These are phyloP conservation scores for Globisporangium yorkense DNA, from an alignment of 352 stramenopile species.

Conservation along the genomic window DNA sequence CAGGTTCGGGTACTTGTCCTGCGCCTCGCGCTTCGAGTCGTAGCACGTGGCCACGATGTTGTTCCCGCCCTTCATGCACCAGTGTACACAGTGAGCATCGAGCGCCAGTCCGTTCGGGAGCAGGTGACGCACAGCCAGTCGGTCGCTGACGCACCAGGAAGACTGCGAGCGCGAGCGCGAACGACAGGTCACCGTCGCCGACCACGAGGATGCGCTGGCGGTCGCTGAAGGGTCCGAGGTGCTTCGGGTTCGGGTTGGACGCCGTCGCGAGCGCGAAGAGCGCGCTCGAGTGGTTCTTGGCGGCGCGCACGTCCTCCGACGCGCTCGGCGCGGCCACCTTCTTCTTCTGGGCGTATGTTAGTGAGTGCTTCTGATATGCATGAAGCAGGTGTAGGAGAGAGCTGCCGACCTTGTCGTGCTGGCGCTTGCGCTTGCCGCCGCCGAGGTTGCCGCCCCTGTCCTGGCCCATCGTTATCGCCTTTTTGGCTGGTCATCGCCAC, in stretches of 20 bases:
- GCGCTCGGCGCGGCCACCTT: constrained; percentile 9
- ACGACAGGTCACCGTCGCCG: constrained; percentile 84
- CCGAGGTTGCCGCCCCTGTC: constrained; percentile 13
- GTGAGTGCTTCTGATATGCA: no score
- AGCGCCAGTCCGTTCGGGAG: neutral
- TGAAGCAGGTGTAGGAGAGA: no score
- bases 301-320: constrained; percentile 25
- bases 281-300: constrained; percentile 62
- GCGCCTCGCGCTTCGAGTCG: constrained; percentile 59
- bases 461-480: constrained; percentile 4
- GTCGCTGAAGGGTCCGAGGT: constrained; percentile 67
- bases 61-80: constrained; percentile 33
- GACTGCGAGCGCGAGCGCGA: constrained; percentile 67
- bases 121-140: neutral
- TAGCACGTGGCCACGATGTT: constrained; percentile 74
- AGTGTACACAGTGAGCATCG: neutral
- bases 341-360: constrained; percentile 13
- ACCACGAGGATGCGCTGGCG: constrained; percentile 73
- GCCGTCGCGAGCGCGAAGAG: constrained; percentile 60
- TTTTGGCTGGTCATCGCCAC: no score
- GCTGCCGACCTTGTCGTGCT: constrained; percentile 8
- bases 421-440: constrained; percentile 15
- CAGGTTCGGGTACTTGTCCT: constrained; percentile 68
- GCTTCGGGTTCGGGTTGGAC: constrained; percentile 83
- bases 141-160: constrained; percentile 35